phyloP scores from a whole-genome alignment of 202 grass and related monocot species.

The Digitaria exilis region DNA sequence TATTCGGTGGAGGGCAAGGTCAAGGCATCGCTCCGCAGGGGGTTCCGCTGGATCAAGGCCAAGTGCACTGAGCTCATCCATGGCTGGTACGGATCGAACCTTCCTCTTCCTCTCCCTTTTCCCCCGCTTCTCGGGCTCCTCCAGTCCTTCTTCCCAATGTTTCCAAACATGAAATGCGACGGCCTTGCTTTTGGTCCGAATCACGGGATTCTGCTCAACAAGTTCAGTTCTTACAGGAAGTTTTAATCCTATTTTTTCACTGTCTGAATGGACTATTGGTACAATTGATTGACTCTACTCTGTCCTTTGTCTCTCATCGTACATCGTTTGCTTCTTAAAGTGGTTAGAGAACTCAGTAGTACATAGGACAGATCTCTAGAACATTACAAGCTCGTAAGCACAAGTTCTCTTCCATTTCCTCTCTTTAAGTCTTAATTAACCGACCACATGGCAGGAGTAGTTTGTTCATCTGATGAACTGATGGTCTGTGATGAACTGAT shows the following conservation, averaged over 20 bases:
- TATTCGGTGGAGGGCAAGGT: constrained; percentile 93
- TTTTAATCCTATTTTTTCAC: not conserved
- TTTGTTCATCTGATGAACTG: not conserved
- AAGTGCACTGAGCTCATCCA: constrained; percentile 90
- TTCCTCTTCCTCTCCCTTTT: not conserved
- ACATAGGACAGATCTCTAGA: constrained; percentile 19
- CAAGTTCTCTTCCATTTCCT: not conserved
- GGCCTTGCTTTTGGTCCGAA: not conserved
- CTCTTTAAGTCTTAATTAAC: not conserved
- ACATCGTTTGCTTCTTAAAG: constrained; percentile 29
- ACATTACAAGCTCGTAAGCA: not conserved
- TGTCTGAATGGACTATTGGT: not conserved
- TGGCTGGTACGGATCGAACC: constrained; percentile 57
- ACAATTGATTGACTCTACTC: constrained; percentile 4
- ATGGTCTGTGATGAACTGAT: not conserved
- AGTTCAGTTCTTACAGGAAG: not conserved
- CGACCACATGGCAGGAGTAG: not conserved
- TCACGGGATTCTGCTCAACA: not conserved
- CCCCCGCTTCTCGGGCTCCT: not conserved
- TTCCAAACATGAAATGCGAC: not conserved
- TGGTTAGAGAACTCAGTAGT: not conserved
- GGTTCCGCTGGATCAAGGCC: constrained; percentile 94
- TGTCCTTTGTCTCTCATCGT: not conserved
- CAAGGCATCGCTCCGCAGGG: constrained; percentile 77
- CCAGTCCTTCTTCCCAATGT: not conserved